Base-by-base conservation (phyloP, 2,329 filamentous ascomycete species). In the Sphaceloma murrayae region DNA sequence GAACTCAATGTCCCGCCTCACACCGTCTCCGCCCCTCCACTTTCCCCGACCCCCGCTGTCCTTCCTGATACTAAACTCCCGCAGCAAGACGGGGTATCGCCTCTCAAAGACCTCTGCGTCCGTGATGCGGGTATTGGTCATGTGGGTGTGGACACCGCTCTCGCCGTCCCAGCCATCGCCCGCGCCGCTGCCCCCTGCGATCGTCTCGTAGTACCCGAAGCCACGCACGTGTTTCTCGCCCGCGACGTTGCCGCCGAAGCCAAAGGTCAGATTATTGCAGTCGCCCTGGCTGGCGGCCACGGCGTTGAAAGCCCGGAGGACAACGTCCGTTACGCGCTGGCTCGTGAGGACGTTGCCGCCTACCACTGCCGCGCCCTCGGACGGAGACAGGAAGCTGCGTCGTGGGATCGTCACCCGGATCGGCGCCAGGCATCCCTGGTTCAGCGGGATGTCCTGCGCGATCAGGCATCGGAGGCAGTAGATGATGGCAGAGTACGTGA, bases 191-290 rank as follows among this genome's bases (percentile, higher is more conserved):
- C 85, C 85, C 29, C 85, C 84, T 0, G 81, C 80, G 50, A 91
- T 87, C 4, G 84, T 89, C 62, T 91, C 85, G 60, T 89, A 89
- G 67, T 89, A 91, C 7, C 85, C 85, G 57, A 91, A 91, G 0
- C 85, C 85, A 26, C 77, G 77, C n/a, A 77, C 69, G n/a, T 72
- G 70, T 45, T 74, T 70, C 38, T 73, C 66, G 3, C 71, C 69
- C 0, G 70, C 64, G 19, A 73, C 61, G 48, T 82, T 79, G 32
- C 83, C 83, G 44, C 83, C 82, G 54, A 85, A 85, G 49, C 83
- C 85, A 56, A 91, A 91, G 0, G 85, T 89, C 4, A 91, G 71
- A 59, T 89, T 89, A 63, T 91, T 91, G 61, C 79, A 84, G 62
- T 84, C 82, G 38, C 85, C 85, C 57, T 91, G 85, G 14, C 71